phyloP scores from a whole-genome alignment of 2,329 filamentous ascomycete species.

The Botryosphaeria dothidea region DNA sequence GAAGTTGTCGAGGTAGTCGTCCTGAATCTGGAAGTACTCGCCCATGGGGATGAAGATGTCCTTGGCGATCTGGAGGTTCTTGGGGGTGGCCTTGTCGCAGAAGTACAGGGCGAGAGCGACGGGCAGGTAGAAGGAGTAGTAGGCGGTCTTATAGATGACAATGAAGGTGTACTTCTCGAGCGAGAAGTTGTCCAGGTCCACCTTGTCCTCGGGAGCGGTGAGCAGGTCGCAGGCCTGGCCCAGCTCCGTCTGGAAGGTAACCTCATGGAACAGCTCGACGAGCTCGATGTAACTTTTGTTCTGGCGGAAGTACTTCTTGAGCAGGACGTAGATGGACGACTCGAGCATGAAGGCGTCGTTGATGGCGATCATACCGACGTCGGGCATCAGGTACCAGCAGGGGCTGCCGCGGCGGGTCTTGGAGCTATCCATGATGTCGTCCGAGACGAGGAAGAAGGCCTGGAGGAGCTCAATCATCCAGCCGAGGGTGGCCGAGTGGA shows the following conservation, averaged over 20 bases:
- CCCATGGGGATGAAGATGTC: constrained; percentile 95
- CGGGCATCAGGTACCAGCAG: constrained; percentile 92
- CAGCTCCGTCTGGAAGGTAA: constrained; percentile 89
- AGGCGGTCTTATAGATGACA: constrained; percentile 99
- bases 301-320: constrained; percentile 89
- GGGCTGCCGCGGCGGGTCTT: constrained; percentile 92
- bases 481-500: constrained; percentile 81
- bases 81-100: constrained; percentile 78
- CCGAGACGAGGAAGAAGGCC: constrained; percentile 97
- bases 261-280: constrained; percentile 94
- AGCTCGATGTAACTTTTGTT: constrained; percentile 89
- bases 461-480: constrained; percentile 99
- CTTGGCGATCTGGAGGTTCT: constrained; percentile 86
- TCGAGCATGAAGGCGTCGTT: constrained; percentile 87
- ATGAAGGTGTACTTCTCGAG: constrained; percentile 97
- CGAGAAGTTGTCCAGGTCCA: constrained; percentile 93
- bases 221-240: constrained; percentile 93
- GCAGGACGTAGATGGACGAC: constrained; percentile 81
- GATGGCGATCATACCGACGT: constrained; percentile 94
- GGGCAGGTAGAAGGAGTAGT: constrained; percentile 98
- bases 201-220: constrained; percentile 90
- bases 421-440: constrained; percentile 97
- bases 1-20: constrained; percentile 98
- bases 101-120: constrained; percentile 88
- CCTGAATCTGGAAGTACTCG: constrained; percentile 99